Evolutionary conservation across 345 rosid genomes (phyloP).

Genomic region (Psidium guajava): DNA sequence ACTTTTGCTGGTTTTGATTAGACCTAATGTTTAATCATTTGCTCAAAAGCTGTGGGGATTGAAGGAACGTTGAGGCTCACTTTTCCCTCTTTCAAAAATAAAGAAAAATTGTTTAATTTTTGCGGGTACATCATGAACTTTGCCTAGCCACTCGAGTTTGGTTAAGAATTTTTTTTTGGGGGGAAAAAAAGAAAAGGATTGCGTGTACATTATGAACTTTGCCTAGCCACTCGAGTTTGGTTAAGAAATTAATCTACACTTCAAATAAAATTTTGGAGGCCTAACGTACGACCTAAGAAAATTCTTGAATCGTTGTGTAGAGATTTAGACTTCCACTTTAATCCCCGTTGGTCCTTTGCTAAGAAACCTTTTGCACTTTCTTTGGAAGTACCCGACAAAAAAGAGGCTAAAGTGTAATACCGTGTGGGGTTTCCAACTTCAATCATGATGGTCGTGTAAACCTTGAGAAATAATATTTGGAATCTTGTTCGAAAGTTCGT

Average conservation of each 20-base stretch:
- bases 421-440: not conserved
- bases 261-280: not conserved
- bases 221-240: too few species aligned
- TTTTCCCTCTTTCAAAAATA: not conserved
- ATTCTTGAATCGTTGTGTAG: not conserved
- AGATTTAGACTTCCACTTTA: not conserved
- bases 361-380: not conserved
- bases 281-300: not conserved
- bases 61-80: not conserved
- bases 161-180: too few species aligned
- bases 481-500: not conserved
- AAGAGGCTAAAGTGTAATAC: not conserved
- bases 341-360: not conserved
- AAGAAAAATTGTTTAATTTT: not conserved
- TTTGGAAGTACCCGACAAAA: not conserved
- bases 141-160: too few species aligned
- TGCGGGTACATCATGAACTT: not conserved
- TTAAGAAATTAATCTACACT: not conserved
- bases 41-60: not conserved
- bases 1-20: not conserved
- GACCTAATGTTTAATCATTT: not conserved
- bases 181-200: too few species aligned
- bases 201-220: too few species aligned
- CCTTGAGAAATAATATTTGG: not conserved
- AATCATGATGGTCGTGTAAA: not conserved